Evolutionary conservation across 2,329 filamentous ascomycete genomes (phyloP).

Genomic region (Camillea tinctor): DNA sequence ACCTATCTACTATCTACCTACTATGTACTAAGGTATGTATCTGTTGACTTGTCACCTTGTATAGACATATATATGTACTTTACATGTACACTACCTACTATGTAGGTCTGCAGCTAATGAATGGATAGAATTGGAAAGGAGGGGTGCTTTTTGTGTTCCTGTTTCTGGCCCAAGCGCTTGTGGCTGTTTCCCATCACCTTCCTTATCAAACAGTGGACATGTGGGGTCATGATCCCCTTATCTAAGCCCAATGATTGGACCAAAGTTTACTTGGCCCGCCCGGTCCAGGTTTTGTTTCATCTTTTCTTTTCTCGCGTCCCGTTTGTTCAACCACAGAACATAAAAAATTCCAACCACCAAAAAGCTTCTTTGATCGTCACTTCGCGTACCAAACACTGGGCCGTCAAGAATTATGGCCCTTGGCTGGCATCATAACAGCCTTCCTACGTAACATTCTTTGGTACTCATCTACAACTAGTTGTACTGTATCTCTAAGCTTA

Average conservation of each 20-base stretch:
- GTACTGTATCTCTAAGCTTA: not conserved
- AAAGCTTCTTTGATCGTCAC: not conserved
- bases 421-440: not conserved
- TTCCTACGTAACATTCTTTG: not conserved
- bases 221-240: not conserved
- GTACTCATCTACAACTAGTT: not conserved
- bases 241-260: not conserved
- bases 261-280: not conserved
- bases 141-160: not conserved
- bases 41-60: too few relatives aligned
- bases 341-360: not conserved
- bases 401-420: not conserved
- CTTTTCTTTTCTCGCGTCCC: not conserved
- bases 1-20: too few relatives aligned
- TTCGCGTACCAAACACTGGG: not conserved
- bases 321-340: not conserved
- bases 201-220: not conserved
- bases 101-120: too few relatives aligned
- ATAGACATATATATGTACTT: too few relatives aligned
- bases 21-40: too few relatives aligned
- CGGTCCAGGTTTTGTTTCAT: not conserved
- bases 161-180: not conserved
- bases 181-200: not conserved
- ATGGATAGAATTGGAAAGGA: too few relatives aligned
- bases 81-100: too few relatives aligned